phyloP scores from a whole-genome alignment of 805 yeast genomes.

The Jamesozyma gamospora region DNA sequence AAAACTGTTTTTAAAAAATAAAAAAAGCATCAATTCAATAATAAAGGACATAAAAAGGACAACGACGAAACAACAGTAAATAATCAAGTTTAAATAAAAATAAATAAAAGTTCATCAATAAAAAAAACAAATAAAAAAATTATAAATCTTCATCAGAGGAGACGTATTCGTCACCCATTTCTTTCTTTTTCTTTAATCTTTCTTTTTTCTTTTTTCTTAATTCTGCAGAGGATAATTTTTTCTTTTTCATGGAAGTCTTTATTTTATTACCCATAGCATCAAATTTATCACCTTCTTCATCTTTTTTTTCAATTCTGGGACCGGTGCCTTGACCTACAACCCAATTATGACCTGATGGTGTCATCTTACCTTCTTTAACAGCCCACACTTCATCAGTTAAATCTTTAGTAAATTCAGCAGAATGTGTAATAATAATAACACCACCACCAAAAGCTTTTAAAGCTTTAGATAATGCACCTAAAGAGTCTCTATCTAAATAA shows the following conservation, averaged over 20 bases:
- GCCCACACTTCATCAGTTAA: slow-evolving; percentile 99
- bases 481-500: slow-evolving; percentile 95
- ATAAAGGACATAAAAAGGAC: not conserved
- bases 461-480: slow-evolving; percentile 97
- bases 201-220: slow-evolving; percentile 99
- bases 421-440: slow-evolving; percentile 95
- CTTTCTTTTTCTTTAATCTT: slow-evolving; percentile 99
- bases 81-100: not conserved
- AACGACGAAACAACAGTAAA: not conserved
- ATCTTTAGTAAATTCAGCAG: slow-evolving; percentile 97
- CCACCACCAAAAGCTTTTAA: slow-evolving; percentile 97
- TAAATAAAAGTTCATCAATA: not conserved
- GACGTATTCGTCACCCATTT: slow-evolving; percentile 93
- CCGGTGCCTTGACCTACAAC: slow-evolving; percentile 98
- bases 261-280: slow-evolving; percentile 99
- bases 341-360: slow-evolving; percentile 99
- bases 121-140: not conserved
- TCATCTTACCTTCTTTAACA: slow-evolving; percentile 90
- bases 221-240: slow-evolving; percentile 87
- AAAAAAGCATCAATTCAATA: no score
- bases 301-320: slow-evolving; percentile 94
- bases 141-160: slow-evolving; percentile 74
- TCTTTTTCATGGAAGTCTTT: slow-evolving; percentile 85
- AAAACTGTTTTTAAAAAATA: no score
- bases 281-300: slow-evolving; percentile 86